Evolutionary conservation across 2,329 filamentous ascomycete genomes (phyloP), one percentile per base, ranked within the genome.

Genomic region (Graphium sp.): DNA sequence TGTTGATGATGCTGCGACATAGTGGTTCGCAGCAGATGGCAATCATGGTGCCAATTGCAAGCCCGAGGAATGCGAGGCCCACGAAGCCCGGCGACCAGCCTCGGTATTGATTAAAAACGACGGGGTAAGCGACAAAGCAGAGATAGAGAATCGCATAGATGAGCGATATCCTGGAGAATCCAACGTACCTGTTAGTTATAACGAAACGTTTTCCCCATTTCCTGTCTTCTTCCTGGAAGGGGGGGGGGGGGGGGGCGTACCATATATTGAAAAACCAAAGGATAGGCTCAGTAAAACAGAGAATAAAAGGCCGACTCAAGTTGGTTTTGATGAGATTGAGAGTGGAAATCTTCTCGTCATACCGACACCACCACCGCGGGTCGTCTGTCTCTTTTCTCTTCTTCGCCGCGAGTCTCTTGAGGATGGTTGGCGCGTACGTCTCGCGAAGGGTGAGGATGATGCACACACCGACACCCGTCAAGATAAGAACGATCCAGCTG

Each of bases 41-140:
- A 2, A 76, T 44, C 39, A 76, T 51, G 3, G 65, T 72, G 26
- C 78, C 75, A 12, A 66, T 50, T n/a, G 65, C 70, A 13, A 73
- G 58, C n/a, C 67, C 85, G 5, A 75, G 42, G 48, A 91, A 94
- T 2, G 82, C 67, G 3, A 94, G 66, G 1, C 85, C 84, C 0
- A 74, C 71, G 20, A 78, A 51, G 2, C 79, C 74, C 0, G 76
- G 59, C 3, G 62, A 62, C 85, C 84, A 94, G 34, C 81, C 81
- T 12, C 85, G 76, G 33, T 66, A 46, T 22, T 76, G 58, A 8
- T 62, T 60, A 50, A 89, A 93, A 33, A 92, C 77, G 34, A 91
- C 77, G 0, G 84, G 84, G 47, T 91, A 91, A 9, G 81, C 82
- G 11, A 91, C 76, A 54, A 93, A 93, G 51, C 82, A 91, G 18